These are phyloP conservation scores for Xylona heveae DNA, from an alignment of 495 filamentous ascomycete species.

Conservation along the genomic window DNA sequence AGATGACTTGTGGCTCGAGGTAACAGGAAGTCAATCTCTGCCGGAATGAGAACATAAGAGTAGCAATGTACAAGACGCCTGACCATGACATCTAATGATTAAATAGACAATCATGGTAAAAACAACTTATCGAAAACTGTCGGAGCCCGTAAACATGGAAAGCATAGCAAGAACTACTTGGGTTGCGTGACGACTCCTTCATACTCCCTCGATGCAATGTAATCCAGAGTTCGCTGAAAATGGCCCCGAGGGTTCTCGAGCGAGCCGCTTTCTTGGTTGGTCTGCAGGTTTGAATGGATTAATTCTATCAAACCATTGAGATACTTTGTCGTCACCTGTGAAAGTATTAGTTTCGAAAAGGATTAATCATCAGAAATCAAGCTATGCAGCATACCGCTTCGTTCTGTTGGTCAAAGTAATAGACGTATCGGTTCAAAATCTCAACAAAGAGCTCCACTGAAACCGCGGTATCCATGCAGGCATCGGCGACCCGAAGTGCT, in stretches of 20 bases:
- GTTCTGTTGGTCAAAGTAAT: constrained; percentile 98
- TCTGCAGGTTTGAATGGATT: constrained; percentile 86
- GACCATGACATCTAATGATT: no score
- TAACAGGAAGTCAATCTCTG: no score
- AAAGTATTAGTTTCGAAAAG: constrained; percentile 7
- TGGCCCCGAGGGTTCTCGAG: constrained; percentile 77
- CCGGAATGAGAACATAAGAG: no score
- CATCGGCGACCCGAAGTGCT: constrained; percentile 86
- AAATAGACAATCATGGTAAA: no score
- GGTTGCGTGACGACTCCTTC: constrained; percentile 67
- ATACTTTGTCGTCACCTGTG: constrained; percentile 85
- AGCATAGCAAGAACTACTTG: constrained; percentile 27
- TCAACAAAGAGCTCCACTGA: constrained; percentile 96
- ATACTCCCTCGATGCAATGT: constrained; percentile 76
- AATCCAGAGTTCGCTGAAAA: constrained; percentile 84
- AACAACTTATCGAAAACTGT: no score
- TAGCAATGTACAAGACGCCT: no score
- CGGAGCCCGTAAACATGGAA: no score
- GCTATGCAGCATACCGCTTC: constrained; percentile 46
- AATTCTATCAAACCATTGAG: constrained; percentile 95
- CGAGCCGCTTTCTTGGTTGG: constrained; percentile 56
- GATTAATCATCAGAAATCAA: not conserved
- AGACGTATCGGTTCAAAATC: constrained; percentile 94
- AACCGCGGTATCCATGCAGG: constrained; percentile 98
- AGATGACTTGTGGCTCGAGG: no score